Evolutionary conservation across 805 yeast species (phyloP).

Genomic region (Starmera quercuum): DNA sequence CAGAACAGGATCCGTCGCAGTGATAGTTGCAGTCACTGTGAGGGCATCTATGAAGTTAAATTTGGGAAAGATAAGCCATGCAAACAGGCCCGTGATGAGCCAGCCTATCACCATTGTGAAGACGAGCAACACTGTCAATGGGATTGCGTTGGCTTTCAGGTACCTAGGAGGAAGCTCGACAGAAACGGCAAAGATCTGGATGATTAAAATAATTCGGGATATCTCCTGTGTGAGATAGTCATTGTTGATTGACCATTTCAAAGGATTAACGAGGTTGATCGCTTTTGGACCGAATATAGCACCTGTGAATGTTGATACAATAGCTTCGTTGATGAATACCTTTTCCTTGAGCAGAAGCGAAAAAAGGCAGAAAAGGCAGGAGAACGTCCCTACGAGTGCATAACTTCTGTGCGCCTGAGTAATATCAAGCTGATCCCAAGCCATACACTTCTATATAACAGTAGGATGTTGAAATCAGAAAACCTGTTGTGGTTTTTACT

Average conservation of each 20-base stretch:
- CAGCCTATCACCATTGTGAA: slow-evolving; percentile 72
- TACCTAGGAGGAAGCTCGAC: slow-evolving; percentile 67
- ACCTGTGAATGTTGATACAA: slow-evolving; percentile 59
- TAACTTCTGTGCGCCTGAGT: slow-evolving; percentile 32
- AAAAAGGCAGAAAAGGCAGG: slow-evolving; percentile 47
- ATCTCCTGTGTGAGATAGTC: slow-evolving; percentile 49
- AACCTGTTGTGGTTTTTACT: too few relatives aligned
- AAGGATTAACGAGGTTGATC: slow-evolving; percentile 49
- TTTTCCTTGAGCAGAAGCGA: slow-evolving; percentile 54
- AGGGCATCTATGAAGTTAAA: slow-evolving; percentile 47
- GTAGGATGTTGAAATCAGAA: too few relatives aligned
- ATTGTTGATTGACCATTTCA: slow-evolving; percentile 44
- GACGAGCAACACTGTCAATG: slow-evolving; percentile 48
- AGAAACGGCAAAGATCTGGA: slow-evolving; percentile 67
- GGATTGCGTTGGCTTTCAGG: slow-evolving; percentile 49
- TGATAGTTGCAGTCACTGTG: slow-evolving; percentile 60
- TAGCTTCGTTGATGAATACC: slow-evolving; percentile 57
- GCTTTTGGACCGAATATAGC: slow-evolving; percentile 54
- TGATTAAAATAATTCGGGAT: slow-evolving; percentile 56
- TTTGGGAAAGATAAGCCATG: slow-evolving; percentile 55
- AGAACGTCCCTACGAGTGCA: slow-evolving; percentile 56
- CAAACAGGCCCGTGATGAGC: slow-evolving; percentile 54
- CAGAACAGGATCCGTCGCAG: slow-evolving; percentile 74
- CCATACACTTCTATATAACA: not conserved
- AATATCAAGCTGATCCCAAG: not conserved